These are phyloP conservation scores for Yarrowia sp. DNA, from an alignment of 805 yeast species.

Conservation along the genomic window DNA sequence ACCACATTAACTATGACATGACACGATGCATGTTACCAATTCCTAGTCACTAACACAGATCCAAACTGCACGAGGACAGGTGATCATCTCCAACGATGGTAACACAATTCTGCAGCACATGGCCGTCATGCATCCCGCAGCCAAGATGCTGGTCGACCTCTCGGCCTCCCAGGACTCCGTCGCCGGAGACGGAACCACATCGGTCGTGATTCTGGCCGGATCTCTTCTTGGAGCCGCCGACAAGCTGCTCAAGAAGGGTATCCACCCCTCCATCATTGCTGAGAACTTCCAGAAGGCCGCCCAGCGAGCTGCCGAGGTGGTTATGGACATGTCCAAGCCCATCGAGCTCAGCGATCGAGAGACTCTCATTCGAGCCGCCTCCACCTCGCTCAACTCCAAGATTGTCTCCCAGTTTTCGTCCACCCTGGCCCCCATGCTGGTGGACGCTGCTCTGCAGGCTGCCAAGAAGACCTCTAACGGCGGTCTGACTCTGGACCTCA, in stretches of 20 bases:
- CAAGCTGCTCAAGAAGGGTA: conserved; percentile 74
- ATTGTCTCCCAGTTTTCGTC: conserved; percentile 91
- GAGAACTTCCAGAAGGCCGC: conserved; percentile 93
- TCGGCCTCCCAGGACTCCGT: conserved; percentile 98
- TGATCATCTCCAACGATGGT: conserved; percentile 95
- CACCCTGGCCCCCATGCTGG: conserved; percentile 86
- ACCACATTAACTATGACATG: too few species aligned
- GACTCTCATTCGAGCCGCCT: conserved; percentile 83
- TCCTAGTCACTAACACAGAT: conserved; percentile 16
- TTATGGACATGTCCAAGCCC: conserved; percentile 78
- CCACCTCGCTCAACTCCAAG: conserved; percentile 90
- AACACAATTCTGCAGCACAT: conserved; percentile 94
- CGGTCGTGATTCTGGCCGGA: conserved; percentile 94
- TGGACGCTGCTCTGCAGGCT: conserved; percentile 84
- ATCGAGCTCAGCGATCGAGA: conserved; percentile 78
- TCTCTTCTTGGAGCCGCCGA: conserved; percentile 95
- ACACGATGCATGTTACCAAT: too few species aligned
- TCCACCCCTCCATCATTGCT: conserved; percentile 93
- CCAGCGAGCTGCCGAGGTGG: conserved; percentile 70
- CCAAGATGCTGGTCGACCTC: conserved; percentile 95
- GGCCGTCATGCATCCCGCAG: conserved; percentile 99
- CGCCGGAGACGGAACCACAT: conserved; percentile 99
- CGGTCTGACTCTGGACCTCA: conserved; percentile 64
- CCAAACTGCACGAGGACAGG: conserved; percentile 87
- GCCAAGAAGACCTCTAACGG: conserved; percentile 56